phyloP scores from a whole-genome alignment of 106 monocot genomes.

The Dendrobium officinale region DNA sequence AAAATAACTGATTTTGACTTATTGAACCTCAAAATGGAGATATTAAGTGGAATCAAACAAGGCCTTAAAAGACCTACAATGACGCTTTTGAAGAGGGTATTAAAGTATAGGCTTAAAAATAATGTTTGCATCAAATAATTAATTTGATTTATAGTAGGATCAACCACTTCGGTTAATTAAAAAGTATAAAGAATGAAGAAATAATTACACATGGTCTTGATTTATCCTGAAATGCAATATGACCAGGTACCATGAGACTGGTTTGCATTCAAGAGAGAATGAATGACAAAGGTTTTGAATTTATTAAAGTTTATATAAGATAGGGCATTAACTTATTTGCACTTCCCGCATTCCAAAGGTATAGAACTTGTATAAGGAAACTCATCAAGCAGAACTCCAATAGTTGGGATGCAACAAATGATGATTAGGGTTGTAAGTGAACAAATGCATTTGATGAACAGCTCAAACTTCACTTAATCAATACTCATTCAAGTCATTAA shows the following conservation, averaged over 20 bases:
- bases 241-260: neutral
- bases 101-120: too few relatives aligned
- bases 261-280: too few relatives aligned
- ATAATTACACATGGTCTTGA: neutral
- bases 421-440: neutral
- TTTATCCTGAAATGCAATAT: neutral
- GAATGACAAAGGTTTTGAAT: too few relatives aligned
- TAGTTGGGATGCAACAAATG: neutral
- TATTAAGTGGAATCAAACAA: too few relatives aligned
- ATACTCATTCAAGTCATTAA: too few relatives aligned
- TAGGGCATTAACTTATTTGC: neutral
- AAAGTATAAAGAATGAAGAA: neutral
- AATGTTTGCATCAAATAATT: neutral
- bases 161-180: neutral
- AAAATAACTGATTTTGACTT: too few relatives aligned
- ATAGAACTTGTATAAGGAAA: neutral
- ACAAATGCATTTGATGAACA: too few relatives aligned
- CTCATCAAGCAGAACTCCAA: neutral
- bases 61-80: too few relatives aligned
- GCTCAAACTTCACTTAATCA: too few relatives aligned
- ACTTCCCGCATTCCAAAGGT: neutral
- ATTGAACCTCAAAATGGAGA: too few relatives aligned
- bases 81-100: too few relatives aligned
- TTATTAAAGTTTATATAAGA: neutral
- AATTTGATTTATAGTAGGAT: neutral